Conservation (phyloP, 108 stramenopile species). For the Nannochloropsis gaditana region DNA sequence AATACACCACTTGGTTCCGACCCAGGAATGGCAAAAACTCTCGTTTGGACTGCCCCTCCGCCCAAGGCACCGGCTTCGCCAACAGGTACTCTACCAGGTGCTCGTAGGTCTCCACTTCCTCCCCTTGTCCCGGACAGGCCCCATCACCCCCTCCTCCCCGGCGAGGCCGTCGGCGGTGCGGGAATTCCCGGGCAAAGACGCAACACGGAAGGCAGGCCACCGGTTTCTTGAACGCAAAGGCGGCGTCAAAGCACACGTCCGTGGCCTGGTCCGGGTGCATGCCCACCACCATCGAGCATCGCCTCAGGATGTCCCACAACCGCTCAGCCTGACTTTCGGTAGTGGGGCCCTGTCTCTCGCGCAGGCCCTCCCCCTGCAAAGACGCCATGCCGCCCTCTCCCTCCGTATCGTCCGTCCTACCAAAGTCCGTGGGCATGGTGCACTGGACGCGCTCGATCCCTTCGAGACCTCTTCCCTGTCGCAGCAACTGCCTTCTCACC, state of each 20-base stretch:
- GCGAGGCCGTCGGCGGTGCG: background rate
- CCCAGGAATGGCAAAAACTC: constrained; percentile 13
- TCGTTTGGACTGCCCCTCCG: background rate
- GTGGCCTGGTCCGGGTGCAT: constrained; percentile 84
- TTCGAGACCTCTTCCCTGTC: background rate
- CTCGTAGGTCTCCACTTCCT: background rate
- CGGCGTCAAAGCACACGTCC: constrained; percentile 64
- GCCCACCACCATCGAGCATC: constrained; percentile 63
- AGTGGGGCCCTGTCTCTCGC: too few species aligned
- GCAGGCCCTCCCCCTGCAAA: background rate
- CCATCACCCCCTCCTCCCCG: background rate
- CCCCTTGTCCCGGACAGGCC: background rate
- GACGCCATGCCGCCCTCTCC: background rate
- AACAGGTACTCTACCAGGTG: constrained; percentile 8
- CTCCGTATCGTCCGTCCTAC: background rate
- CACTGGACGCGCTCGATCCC: background rate
- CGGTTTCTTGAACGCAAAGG: constrained; percentile 57
- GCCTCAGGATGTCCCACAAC: background rate
- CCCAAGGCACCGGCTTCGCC: constrained; percentile 4
- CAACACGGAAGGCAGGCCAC: constrained; percentile 58
- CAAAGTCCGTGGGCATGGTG: background rate
- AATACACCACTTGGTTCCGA: background rate
- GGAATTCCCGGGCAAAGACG: constrained; percentile 37
- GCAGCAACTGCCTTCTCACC: background rate
- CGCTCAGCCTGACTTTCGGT: background rate